Evolutionary conservation across 2,329 filamentous ascomycete genomes (phyloP), one percentile per base, ranked within the genome.

Genomic region (Trichoderma sp.): DNA sequence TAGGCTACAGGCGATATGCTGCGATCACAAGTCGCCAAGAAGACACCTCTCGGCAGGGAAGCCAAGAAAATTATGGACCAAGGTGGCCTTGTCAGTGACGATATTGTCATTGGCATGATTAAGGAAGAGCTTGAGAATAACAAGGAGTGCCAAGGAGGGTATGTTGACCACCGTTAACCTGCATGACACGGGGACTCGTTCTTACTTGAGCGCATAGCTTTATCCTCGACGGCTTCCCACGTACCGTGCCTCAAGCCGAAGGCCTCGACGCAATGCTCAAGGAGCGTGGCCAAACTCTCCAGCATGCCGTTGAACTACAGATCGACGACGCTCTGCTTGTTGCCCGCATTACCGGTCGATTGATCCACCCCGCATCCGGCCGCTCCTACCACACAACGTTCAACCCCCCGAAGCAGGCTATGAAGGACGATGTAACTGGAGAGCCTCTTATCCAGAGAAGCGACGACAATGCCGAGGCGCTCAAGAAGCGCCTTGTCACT

Each of bases 31-130:
- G 96, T 99, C 79, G 92, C 95, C 74, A 96, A 97, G 85, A 97
- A 98, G 90, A 99, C 96, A 69, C 83, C 92, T 70, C 89, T 99
- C 73, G 96, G 96, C 76, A 89, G 92, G 79, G 94, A 97, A 86
- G 96, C 96, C 74, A 99, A 99, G 91, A 98, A 98, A 90, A 99
- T 99, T 82, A 99, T 99, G 96, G 96, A 99, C 80, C 92, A 95
- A 81, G 96, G 96, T 76, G 95, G 95, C 75, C 89, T 99, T 70
- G 96, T 99, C 81, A 97, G 94, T 82, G 96, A 99, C 82, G 95
- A 98, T 80, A 99, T 99, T 80, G 95, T 99, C 88, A 92, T 99
- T 82, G 94, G 95, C 83, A 99, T 99, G 96, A 99, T 99, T 86
- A 95, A 96, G 89, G 92, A 91, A 81, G 95, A 99, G 87, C 88